phyloP scores from a whole-genome alignment of 257 asterid genomes.

The Perilla frutescens region DNA sequence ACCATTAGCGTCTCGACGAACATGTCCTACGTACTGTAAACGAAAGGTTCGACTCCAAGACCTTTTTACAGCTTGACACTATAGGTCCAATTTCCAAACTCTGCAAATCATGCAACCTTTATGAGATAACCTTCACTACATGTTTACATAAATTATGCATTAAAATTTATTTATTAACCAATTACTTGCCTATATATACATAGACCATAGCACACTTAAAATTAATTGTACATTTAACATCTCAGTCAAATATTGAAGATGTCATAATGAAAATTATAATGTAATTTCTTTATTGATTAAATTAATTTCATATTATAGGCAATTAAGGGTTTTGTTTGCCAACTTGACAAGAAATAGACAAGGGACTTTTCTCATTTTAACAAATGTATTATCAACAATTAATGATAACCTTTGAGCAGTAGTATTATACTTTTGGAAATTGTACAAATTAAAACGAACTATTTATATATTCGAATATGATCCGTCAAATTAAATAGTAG shows the following conservation, averaged over 20 bases:
- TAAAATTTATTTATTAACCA: neutral
- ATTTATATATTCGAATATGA: neutral
- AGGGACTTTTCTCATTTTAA: neutral
- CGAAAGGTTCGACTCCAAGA: too few relatives aligned
- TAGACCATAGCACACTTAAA: too few relatives aligned
- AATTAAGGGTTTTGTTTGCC: neutral
- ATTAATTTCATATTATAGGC: neutral
- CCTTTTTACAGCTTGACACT: too few relatives aligned
- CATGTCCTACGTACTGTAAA: too few relatives aligned
- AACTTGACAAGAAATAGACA: neutral
- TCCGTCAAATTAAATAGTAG: too few relatives aligned
- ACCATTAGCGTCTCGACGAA: too few relatives aligned
- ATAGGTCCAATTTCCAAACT: too few relatives aligned
- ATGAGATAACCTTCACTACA: too few relatives aligned
- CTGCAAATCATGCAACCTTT: too few relatives aligned
- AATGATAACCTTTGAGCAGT: too few relatives aligned
- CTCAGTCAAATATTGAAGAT: neutral
- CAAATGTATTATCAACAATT: neutral
- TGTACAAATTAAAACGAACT: neutral
- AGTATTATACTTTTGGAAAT: neutral
- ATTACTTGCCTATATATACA: neutral
- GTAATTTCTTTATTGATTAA: neutral
- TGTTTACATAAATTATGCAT: neutral
- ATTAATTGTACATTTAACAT: neutral
- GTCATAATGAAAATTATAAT: too few relatives aligned